Evolutionary conservation across 2,329 filamentous ascomycete genomes (phyloP), one percentile per base, ranked within the genome.

Genomic region (Claviceps purpurea): DNA sequence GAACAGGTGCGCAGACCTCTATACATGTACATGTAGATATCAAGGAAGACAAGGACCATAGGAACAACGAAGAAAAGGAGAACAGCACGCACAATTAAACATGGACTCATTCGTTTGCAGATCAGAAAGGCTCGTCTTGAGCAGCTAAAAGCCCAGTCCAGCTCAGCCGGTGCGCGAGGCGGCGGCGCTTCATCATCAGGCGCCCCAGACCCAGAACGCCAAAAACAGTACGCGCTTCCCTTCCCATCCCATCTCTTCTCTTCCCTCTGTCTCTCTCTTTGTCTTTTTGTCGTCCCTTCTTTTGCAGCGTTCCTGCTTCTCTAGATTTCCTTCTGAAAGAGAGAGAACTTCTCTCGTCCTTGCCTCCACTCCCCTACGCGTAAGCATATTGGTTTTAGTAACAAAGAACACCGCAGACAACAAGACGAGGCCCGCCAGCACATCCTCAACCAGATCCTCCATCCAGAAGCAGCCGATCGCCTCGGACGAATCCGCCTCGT

Each of bases 401-500:
- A 34, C 30, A 13, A 41, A 18, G 18, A 42, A 4, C 37, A 4
- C 37, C 13, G 52, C 59, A 76, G 70, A 58, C 67, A 72, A 63
- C 70, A 79, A 59, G 77, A 79, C 57, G 87, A 91, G 66, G 84
- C 85, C 41, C 85, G 89, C 54, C 74, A 82, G 61, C 77, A 80
- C 54, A 85, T 96, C 60, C 83, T 98, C 56, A 80, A 79, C 60
- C 93, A 97, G 70, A 97, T 98, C 73, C 87, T 98, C 56, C 84
- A 90, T 62, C 93, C 93, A 59, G 89, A 91, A 64, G 93, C 93
- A 18, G 87, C 89, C 55, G 93, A 98, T 72, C 87, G 93, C 14
- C 79, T 98, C 1, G 89, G 88, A 53, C 88, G 93, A 58, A 97
- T 98, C 71, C 85, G 91, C 38, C 82, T 98, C 55, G 93, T 98